phyloP scores from a whole-genome alignment of 306 rosid species.

The Alnus glutinosa region DNA sequence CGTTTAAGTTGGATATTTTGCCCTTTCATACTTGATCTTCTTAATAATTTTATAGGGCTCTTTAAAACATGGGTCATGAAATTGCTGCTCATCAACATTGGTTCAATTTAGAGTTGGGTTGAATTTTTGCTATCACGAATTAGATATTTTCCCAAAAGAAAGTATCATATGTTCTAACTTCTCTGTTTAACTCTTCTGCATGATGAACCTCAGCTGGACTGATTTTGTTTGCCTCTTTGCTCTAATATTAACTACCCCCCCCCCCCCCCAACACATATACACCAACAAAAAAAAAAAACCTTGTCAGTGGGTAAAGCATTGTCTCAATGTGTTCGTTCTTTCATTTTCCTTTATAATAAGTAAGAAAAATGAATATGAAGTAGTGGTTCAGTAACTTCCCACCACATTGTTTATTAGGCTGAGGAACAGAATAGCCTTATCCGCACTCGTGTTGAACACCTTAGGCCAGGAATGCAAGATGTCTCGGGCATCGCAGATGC shows the following conservation, averaged over 20 bases:
- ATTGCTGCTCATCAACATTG: background rate
- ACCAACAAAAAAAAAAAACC: too few relatives aligned
- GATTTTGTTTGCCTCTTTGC: too few relatives aligned
- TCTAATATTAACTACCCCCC: too few relatives aligned
- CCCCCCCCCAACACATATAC: too few relatives aligned
- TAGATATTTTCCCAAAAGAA: background rate
- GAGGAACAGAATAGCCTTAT: constrained; percentile 50
- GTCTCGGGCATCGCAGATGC: constrained; percentile 31
- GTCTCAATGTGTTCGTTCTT: background rate
- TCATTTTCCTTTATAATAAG: background rate
- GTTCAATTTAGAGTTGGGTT: background rate
- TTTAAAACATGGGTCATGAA: background rate
- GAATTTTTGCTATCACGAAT: background rate
- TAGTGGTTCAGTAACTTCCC: constrained; percentile 10
- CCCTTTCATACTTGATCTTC: too few relatives aligned
- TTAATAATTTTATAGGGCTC: background rate
- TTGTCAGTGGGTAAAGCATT: background rate
- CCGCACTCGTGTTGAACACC: constrained; percentile 41
- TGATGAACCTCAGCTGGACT: background rate
- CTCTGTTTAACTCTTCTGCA: background rate
- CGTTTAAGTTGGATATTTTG: too few relatives aligned
- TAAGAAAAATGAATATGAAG: background rate
- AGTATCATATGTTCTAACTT: background rate
- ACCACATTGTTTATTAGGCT: constrained; percentile 40
- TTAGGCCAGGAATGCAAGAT: constrained; percentile 48